Evolutionary conservation across 306 rosid species (phyloP).

Genomic region (Malus sylvestris): DNA sequence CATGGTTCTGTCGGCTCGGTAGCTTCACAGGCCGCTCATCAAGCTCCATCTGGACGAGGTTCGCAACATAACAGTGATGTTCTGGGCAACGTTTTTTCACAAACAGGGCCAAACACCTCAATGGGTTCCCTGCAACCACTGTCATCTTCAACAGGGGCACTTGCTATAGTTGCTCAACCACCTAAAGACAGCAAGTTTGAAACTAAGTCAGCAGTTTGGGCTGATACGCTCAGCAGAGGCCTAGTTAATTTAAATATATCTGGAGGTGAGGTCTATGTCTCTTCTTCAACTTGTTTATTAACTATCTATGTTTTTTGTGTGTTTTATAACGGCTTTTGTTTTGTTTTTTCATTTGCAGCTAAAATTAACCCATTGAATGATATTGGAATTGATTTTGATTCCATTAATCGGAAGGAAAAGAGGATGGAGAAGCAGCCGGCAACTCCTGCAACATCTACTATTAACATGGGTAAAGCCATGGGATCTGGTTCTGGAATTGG

Average conservation of each 20-base stretch:
- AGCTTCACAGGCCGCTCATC: slow-evolving; percentile 37
- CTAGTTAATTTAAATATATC: slow-evolving; percentile 92
- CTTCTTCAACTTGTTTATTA: neutral
- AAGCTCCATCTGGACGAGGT: slow-evolving; percentile 28
- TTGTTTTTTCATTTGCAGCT: slow-evolving; percentile 50
- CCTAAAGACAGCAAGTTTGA: slow-evolving; percentile 70
- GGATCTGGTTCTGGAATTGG: slow-evolving; percentile 97
- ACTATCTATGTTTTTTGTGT: slow-evolving; percentile 3
- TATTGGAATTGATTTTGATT: slow-evolving; percentile 91
- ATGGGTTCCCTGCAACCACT: slow-evolving; percentile 37
- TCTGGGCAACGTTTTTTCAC: slow-evolving; percentile 36
- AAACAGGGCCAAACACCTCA: slow-evolving; percentile 33
- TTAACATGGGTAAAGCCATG: slow-evolving; percentile 97
- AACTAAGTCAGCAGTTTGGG: slow-evolving; percentile 95
- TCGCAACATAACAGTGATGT: slow-evolving; percentile 22
- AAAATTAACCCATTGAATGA: slow-evolving; percentile 78
- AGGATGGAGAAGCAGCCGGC: slow-evolving; percentile 88
- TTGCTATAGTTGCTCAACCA: slow-evolving; percentile 46
- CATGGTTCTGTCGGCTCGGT: slow-evolving; percentile 14
- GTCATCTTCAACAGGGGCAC: slow-evolving; percentile 43
- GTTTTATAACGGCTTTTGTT: slow-evolving; percentile 7
- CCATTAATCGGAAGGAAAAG: slow-evolving; percentile 88
- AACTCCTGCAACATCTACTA: slow-evolving; percentile 54
- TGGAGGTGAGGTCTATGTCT: slow-evolving; percentile 58
- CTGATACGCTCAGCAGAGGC: slow-evolving; percentile 91